These are phyloP conservation scores for Aspergillus texensis DNA, from an alignment of 2,329 filamentous ascomycete genomes.

Conservation along the genomic window DNA sequence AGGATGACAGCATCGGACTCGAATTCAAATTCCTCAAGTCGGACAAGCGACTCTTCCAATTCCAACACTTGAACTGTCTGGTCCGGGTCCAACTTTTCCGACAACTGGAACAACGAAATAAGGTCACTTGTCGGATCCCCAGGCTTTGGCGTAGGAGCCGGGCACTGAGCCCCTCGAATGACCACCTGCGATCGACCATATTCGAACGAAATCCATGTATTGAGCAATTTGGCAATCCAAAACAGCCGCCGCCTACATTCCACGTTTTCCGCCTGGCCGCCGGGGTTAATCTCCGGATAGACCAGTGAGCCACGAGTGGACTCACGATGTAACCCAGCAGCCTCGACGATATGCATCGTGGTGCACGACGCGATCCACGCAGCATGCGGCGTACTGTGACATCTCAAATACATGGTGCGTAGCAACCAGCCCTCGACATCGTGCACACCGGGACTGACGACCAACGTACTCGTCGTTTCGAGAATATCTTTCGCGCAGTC, in stretches of 20 bases:
- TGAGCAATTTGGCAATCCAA: constrained; percentile 16
- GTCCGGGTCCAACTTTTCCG: neutral
- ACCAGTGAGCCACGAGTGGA: neutral
- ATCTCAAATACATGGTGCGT: constrained; percentile 22
- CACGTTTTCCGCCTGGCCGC: neutral
- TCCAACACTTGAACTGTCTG: neutral
- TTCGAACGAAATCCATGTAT: constrained; percentile 19
- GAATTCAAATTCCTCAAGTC: neutral
- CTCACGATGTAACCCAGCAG: constrained; percentile 32
- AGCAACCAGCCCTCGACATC: neutral
- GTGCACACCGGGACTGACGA: neutral
- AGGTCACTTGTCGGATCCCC: neutral
- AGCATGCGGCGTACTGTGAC: constrained; percentile 51
- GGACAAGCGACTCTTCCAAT: neutral
- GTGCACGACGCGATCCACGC: constrained; percentile 58
- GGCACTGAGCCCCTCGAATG: constrained; percentile 3
- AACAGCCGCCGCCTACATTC: constrained; percentile 14
- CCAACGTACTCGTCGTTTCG: neutral
- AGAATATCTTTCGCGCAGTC: neutral
- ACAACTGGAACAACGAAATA: neutral
- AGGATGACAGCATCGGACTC: neutral
- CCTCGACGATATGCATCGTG: constrained; percentile 57
- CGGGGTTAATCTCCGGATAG: neutral
- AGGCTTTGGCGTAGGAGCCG: neutral
- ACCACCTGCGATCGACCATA: constrained; percentile 11